Evolutionary conservation across 2,329 filamentous ascomycete genomes (phyloP).

Genomic region (Fusarium luffae): DNA sequence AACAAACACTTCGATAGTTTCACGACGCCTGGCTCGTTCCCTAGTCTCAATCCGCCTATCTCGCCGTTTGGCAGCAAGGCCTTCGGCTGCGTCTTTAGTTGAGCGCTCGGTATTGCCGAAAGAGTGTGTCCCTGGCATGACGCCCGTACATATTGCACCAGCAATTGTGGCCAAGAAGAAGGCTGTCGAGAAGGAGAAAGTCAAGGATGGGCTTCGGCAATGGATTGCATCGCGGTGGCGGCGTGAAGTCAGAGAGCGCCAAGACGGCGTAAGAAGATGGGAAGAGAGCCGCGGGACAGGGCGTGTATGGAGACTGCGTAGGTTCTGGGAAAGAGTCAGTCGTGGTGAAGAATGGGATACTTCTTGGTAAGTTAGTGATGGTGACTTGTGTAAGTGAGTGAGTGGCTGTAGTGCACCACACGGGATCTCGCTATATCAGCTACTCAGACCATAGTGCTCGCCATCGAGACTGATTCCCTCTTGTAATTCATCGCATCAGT

Average conservation of each 20-base stretch:
- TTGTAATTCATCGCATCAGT: slow-evolving; percentile 1
- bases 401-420: not conserved
- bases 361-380: slow-evolving; percentile 35
- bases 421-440: not conserved
- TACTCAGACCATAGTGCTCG: not conserved
- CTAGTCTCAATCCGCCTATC: slow-evolving; percentile 74
- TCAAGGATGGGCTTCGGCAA: slow-evolving; percentile 73
- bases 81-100: slow-evolving; percentile 69
- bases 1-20: slow-evolving; percentile 72
- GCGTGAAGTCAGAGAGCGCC: slow-evolving; percentile 62
- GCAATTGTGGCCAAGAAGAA: slow-evolving; percentile 70
- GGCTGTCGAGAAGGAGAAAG: slow-evolving; percentile 72
- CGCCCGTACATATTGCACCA: slow-evolving; percentile 62
- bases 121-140: slow-evolving; percentile 67
- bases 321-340: slow-evolving; percentile 74
- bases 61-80: slow-evolving; percentile 68
- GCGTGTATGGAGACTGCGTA: slow-evolving; percentile 69
- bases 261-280: slow-evolving; percentile 58
- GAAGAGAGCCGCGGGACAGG: slow-evolving; percentile 65
- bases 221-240: slow-evolving; percentile 72
- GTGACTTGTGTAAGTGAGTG: not conserved
- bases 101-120: slow-evolving; percentile 72
- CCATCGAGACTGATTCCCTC: not conserved
- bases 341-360: slow-evolving; percentile 49
- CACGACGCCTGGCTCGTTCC: slow-evolving; percentile 70